A percentile compares a stretch with the other conserved stretches of the same genome.
Evolutionary conservation across 768 basidiomycete genomes (phyloP).

Genomic region (Amanita pallidorosea): DNA sequence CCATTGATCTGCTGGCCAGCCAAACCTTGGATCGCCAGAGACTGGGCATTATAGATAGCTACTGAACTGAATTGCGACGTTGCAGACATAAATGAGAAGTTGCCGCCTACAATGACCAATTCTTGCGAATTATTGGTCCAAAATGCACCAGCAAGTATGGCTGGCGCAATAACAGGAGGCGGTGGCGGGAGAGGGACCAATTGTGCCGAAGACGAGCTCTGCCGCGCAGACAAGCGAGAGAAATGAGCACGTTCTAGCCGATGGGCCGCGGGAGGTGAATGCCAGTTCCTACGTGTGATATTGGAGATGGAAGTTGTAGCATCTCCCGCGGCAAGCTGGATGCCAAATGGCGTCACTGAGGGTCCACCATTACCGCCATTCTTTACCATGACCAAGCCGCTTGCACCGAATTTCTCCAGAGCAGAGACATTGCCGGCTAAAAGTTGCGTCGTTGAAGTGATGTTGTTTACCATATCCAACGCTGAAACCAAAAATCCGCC

Average conservation of each 20-base stretch:
- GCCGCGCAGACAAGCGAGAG: slow-evolving; percentile 38
- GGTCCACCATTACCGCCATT: slow-evolving; percentile 49
- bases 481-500: slow-evolving; percentile 67
- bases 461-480: slow-evolving; percentile 61
- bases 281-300: slow-evolving; percentile 26
- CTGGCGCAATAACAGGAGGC: slow-evolving; percentile 56
- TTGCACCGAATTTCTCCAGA: slow-evolving; percentile 57
- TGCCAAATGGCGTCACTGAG: slow-evolving; percentile 46
- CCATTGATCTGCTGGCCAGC: slow-evolving; percentile 59
- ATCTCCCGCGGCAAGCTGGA: slow-evolving; percentile 31
- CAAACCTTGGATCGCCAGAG: slow-evolving; percentile 40
- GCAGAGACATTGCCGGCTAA: slow-evolving; percentile 57
- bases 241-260: slow-evolving; percentile 10
- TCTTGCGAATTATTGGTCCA: slow-evolving; percentile 78
- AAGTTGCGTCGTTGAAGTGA: slow-evolving; percentile 48
- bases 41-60: slow-evolving; percentile 57
- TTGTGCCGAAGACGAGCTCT: slow-evolving; percentile 24
- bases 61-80: slow-evolving; percentile 35
- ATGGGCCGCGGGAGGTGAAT: slow-evolving; percentile 11
- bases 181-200: slow-evolving; percentile 43
- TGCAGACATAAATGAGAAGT: slow-evolving; percentile 55
- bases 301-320: slow-evolving; percentile 19
- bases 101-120: slow-evolving; percentile 78
- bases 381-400: slow-evolving; percentile 69
- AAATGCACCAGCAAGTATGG: slow-evolving; percentile 78